These are phyloP conservation scores for Scheffersomyces segobiensis DNA, from an alignment of 1,139 yeast genomes.

Conservation along the genomic window DNA sequence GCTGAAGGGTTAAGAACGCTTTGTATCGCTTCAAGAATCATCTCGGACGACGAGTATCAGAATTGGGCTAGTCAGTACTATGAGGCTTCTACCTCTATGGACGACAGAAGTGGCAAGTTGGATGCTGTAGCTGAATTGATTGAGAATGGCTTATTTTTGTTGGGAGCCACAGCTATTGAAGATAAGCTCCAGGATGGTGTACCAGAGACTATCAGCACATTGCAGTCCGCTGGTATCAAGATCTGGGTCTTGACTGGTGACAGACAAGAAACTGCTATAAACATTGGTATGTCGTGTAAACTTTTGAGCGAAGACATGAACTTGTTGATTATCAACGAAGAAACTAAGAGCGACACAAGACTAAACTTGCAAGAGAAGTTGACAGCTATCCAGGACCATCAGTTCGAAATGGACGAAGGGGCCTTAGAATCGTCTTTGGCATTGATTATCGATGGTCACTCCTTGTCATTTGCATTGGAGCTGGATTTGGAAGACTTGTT, in stretches of 20 bases:
- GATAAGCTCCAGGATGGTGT: constrained; percentile 98
- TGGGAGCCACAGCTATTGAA: constrained; percentile 98
- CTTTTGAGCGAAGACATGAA: constrained; percentile 95
- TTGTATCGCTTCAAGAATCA: constrained; percentile 84
- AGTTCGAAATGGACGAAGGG: constrained; percentile 58
- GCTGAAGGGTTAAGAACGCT: constrained; percentile 93
- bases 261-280: constrained; percentile 98
- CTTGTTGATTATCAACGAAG: constrained; percentile 84
- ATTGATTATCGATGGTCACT: constrained; percentile 89
- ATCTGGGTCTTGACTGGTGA: constrained; percentile 99
- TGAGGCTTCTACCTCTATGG: constrained; percentile 80
- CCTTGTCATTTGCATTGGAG: constrained; percentile 82
- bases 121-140: constrained; percentile 74
- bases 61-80: constrained; percentile 66
- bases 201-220: constrained; percentile 92
- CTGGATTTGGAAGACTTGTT: constrained; percentile 76
- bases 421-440: constrained; percentile 74
- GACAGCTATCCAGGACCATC: constrained; percentile 70
- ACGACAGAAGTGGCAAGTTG: constrained; percentile 69
- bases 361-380: constrained; percentile 74
- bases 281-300: constrained; percentile 97
- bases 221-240: constrained; percentile 95
- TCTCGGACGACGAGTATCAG: constrained; percentile 76
- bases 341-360: constrained; percentile 69
- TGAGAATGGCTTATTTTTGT: constrained; percentile 72